phyloP scores from a whole-genome alignment of 2,329 filamentous ascomycete genomes.

The Claviceps citrina region DNA sequence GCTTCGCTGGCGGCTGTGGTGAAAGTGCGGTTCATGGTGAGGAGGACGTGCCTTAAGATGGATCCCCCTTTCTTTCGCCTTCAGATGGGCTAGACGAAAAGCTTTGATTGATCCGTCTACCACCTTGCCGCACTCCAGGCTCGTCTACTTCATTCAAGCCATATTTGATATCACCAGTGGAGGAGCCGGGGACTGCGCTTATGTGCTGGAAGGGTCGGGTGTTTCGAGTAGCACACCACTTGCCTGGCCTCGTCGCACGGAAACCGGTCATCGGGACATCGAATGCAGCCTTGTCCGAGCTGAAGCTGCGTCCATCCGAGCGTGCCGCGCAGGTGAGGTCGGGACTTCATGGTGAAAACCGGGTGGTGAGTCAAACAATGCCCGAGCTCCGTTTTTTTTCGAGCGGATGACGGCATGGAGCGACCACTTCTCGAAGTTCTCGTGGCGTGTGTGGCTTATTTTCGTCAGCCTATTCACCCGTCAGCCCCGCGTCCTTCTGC shows the following conservation, averaged over 20 bases:
- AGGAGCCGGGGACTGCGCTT: neutral
- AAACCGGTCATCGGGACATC: neutral
- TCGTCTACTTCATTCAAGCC: neutral
- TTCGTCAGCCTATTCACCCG: no score
- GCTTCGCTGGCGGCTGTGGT: neutral
- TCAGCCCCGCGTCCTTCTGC: no score
- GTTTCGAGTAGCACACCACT: neutral
- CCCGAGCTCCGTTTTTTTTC: no score
- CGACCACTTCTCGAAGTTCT: no score
- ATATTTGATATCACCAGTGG: no score
- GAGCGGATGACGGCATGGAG: no score
- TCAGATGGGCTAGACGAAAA: neutral
- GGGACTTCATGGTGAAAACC: no score
- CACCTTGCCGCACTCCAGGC: neutral
- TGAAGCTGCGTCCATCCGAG: conserved; percentile 1
- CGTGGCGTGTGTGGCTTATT: no score
- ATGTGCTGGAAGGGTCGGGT: neutral
- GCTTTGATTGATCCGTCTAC: neutral
- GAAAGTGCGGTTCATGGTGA: neutral
- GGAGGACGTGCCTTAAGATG: neutral
- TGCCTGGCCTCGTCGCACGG: neutral
- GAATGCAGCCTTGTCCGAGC: neutral
- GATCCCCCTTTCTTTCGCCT: neutral
- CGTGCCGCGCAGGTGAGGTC: neutral
- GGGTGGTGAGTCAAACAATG: no score